Base-by-base conservation (phyloP, 169 alveolate species). In the Babesia gibsoni region DNA sequence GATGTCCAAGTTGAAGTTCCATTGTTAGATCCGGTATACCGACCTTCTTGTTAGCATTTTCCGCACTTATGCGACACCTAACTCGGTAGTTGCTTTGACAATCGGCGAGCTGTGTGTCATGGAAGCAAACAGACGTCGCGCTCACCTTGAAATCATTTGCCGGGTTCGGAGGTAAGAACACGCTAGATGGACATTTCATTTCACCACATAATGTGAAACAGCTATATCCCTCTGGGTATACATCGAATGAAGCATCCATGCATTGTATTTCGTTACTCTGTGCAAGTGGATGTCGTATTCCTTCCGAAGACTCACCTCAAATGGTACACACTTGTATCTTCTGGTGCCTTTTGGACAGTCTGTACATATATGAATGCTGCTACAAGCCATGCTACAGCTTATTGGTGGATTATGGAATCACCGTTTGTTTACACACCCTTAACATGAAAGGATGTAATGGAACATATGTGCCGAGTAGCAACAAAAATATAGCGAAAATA, bases 201-300 rank as follows among this genome's bases (percentile, higher is more conserved):
- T 61, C 81, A 20, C 85, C 85, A 39, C 85, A 77, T 25, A 43
- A 57, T 1, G 85, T 77, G 23, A 66, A 77, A 48, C 85, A 77
- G 43, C 72, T 61, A 52, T 36, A 77, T n/a, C 85, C 85, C 1
- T 29, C 37, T 14, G 79, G 85, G 18, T 77, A 77, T 3, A 52
- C 61, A 10, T 48, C 57, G 3, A 68, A 67, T n/a, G 81, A 16
- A n/a, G 70, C 79, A 67, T 77, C 80, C 22, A 48, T 41, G 52
- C 85, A 77, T 45, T 77, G 72, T 2, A 72, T 72, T 50, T 77
- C 85, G 43, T 37, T 63, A 63, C 77, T 59, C 85, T 77, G 58
- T 18, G 45, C 10, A 30, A 32, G 0, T 33, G 29, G 6, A 37
- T 59, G 41, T 29, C 8, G 7, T 10, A 22, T 18, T 0, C 6